phyloP scores from a whole-genome alignment of 306 rosid species.

The Trichosanthes truncata region DNA sequence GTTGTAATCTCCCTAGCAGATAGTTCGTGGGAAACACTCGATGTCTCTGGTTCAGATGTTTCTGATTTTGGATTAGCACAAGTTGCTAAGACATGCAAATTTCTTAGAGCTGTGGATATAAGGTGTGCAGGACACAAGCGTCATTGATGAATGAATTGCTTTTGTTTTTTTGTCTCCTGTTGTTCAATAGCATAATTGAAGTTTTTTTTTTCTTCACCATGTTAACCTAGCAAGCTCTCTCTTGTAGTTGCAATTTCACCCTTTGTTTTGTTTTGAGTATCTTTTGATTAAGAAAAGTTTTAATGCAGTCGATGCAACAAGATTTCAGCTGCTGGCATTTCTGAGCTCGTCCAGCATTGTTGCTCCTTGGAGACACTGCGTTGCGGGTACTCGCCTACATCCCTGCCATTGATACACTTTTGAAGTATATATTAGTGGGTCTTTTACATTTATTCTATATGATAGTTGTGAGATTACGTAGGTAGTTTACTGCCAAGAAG shows the following conservation, averaged over 20 bases:
- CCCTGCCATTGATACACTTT: neutral
- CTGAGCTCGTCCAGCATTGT: constrained; percentile 66
- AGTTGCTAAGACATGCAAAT: constrained; percentile 52
- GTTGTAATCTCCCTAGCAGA: constrained; percentile 64
- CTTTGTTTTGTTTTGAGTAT: neutral
- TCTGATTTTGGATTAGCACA: constrained; percentile 62
- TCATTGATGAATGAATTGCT: neutral
- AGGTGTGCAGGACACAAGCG: constrained; percentile 33
- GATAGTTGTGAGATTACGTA: neutral
- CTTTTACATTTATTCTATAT: neutral
- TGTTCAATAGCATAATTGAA: neutral
- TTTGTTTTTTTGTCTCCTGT: neutral
- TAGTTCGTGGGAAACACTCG: constrained; percentile 69
- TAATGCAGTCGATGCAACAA: constrained; percentile 63
- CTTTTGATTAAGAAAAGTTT: constrained; percentile 20
- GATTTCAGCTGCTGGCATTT: constrained; percentile 56
- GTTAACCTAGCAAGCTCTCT: neutral
- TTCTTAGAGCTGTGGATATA: constrained; percentile 66
- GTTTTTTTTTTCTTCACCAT: neutral
- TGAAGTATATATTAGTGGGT: neutral
- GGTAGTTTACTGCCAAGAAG: neutral
- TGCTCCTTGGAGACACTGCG: constrained; percentile 62
- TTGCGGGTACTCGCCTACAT: constrained; percentile 59
- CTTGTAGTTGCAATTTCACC: neutral
- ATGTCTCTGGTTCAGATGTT: constrained; percentile 79